Percentiles rank a stretch among this genome's conserved stretches.
phyloP scores from a whole-genome alignment of 768 basidiomycete genomes.

The Rhodosporidiobolus sp. region DNA sequence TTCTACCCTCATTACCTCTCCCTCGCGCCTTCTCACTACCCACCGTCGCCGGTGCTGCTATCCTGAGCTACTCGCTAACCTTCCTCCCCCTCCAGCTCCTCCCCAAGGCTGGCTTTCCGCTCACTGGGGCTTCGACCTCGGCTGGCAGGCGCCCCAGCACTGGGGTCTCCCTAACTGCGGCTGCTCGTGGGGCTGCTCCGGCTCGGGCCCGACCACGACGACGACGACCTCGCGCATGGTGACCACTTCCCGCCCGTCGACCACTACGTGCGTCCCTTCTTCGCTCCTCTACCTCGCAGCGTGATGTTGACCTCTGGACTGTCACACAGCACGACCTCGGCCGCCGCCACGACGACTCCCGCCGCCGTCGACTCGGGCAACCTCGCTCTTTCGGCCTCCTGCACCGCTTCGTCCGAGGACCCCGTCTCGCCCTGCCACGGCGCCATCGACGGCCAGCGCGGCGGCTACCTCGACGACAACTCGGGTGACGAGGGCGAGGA shows the following conservation, averaged over 20 bases:
- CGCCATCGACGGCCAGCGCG: constrained; percentile 18
- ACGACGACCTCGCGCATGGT: neutral
- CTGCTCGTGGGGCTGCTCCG: neutral
- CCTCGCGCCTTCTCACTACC: no score
- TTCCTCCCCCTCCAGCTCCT: no score
- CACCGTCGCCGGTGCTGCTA: no score
- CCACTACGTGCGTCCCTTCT: neutral
- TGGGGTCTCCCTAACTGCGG: no score
- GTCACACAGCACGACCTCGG: neutral
- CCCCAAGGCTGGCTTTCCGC: no score
- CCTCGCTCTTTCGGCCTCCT: constrained; percentile 17
- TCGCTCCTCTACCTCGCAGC: no score
- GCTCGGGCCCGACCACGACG: neutral
- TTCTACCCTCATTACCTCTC: no score
- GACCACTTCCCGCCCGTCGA: neutral
- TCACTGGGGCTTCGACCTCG: no score
- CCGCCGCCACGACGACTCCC: neutral
- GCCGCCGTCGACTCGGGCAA: neutral
- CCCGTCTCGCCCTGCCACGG: constrained; percentile 6
- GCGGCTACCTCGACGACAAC: constrained; percentile 6
- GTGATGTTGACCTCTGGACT: no score
- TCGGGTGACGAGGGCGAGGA: constrained; percentile 22
- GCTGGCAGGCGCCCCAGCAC: no score
- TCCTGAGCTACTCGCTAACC: no score
- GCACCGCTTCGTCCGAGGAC: constrained; percentile 8